Evolutionary conservation across 1,139 yeast genomes (phyloP).

Genomic region (Kodamaea suecica): DNA sequence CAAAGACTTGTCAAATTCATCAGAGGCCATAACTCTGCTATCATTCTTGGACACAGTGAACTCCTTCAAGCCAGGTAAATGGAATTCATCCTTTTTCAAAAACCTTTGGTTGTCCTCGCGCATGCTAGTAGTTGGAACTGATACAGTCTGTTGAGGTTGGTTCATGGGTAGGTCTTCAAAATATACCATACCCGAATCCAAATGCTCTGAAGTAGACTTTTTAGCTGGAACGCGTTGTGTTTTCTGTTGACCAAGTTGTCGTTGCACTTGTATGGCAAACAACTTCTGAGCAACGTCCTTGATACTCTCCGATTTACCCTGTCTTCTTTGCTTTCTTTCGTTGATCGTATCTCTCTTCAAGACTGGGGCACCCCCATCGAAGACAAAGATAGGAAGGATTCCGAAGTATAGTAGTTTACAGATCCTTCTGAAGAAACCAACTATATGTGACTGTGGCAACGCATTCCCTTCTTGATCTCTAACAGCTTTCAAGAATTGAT

Average conservation of each 20-base stretch:
- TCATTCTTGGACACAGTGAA: constrained; percentile 48
- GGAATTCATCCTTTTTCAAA: constrained; percentile 70
- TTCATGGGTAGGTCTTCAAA: constrained; percentile 42
- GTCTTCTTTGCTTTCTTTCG: constrained; percentile 66
- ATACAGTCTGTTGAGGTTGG: constrained; percentile 13
- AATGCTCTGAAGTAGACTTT: neutral
- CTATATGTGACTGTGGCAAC: constrained; percentile 76
- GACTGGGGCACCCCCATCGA: constrained; percentile 95
- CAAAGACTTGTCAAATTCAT: constrained; percentile 58
- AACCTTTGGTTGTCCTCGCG: too few species aligned
- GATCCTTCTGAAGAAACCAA: constrained; percentile 91
- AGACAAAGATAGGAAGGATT: constrained; percentile 88
- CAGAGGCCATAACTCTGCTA: constrained; percentile 69
- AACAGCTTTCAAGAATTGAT: constrained; percentile 93
- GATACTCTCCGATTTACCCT: constrained; percentile 70
- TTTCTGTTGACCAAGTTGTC: constrained; percentile 39
- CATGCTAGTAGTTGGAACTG: too few species aligned
- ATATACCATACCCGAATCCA: constrained; percentile 29
- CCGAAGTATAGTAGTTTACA: constrained; percentile 90
- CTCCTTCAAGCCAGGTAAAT: constrained; percentile 62
- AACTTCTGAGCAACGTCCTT: constrained; percentile 75
- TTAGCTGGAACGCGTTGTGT: neutral
- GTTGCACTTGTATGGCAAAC: constrained; percentile 75
- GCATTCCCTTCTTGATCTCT: constrained; percentile 83
- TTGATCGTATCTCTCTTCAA: constrained; percentile 75